Evolutionary conservation across 805 yeast genomes (phyloP).

Genomic region (Candida boidinii): DNA sequence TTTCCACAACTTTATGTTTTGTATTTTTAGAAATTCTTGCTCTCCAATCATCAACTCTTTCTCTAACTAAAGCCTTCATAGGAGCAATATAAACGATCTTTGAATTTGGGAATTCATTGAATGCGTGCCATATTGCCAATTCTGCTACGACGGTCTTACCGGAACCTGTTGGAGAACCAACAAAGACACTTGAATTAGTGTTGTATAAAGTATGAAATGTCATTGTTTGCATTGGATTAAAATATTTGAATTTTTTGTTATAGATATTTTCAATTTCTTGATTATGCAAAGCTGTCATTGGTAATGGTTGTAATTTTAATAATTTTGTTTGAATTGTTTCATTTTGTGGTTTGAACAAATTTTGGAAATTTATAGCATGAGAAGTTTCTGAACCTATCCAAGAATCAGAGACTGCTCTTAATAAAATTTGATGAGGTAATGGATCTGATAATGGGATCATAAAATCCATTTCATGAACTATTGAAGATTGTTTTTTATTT

Average conservation of each 20-base stretch:
- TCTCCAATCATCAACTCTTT: conserved; percentile 78
- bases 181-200: conserved; percentile 68
- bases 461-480: conserved; percentile 70
- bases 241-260: conserved; percentile 60
- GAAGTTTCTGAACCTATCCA: conserved; percentile 85
- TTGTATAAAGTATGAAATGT: conserved; percentile 84
- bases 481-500: conserved; percentile 43
- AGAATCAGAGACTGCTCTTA: conserved; percentile 70
- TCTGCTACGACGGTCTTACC: conserved; percentile 98
- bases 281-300: conserved; percentile 71
- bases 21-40: conserved; percentile 40
- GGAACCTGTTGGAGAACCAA: conserved; percentile 98
- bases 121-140: conserved; percentile 95
- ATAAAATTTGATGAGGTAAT: conserved; percentile 79
- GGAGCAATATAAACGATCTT: conserved; percentile 84
- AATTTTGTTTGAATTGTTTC: conserved; percentile 81
- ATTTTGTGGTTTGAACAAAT: conserved; percentile 78
- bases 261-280: conserved; percentile 62
- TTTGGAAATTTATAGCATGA: conserved; percentile 80
- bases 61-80: conserved; percentile 80
- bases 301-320: conserved; percentile 76
- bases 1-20: conserved; percentile 51
- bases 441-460: conserved; percentile 90
- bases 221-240: conserved; percentile 99
- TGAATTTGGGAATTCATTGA: conserved; percentile 68